A percentile compares a stretch with the other conserved stretches of the same genome.
Evolutionary conservation across 441 rosid genomes (phyloP).

Genomic region (Theobroma grandiflorum): DNA sequence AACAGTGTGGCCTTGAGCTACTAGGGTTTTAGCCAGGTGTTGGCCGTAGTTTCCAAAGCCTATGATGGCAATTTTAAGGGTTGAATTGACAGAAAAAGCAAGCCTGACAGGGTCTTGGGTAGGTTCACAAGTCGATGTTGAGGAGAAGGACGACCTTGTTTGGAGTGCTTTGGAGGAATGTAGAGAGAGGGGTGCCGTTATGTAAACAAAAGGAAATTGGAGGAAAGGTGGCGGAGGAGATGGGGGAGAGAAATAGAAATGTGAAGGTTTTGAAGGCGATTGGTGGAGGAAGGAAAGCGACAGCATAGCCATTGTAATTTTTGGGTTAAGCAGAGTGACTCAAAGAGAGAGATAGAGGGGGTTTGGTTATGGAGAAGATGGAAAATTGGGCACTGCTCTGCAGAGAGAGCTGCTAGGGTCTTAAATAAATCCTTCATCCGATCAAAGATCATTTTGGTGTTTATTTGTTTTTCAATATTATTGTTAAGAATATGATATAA

Average conservation of each 20-base stretch:
- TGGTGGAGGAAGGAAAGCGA: neutral
- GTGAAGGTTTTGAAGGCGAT: neutral
- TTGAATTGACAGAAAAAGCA: neutral
- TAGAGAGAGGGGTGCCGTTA: neutral
- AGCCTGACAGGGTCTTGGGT: neutral
- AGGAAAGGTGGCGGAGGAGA: neutral
- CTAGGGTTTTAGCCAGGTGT: constrained; percentile 62
- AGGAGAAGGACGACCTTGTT: neutral
- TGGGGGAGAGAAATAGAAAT: neutral
- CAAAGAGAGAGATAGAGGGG: too few relatives aligned
- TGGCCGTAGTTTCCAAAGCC: constrained; percentile 79
- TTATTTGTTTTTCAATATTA: too few relatives aligned
- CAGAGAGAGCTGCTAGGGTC: too few relatives aligned
- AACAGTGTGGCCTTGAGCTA: constrained; percentile 68
- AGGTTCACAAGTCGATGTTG: neutral
- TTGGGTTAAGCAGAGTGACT: too few relatives aligned
- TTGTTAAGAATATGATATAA: too few relatives aligned
- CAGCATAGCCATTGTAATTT: neutral
- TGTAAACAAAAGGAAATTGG: neutral
- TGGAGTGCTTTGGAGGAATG: neutral
- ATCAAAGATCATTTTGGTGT: too few relatives aligned
- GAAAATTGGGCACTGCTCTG: too few relatives aligned
- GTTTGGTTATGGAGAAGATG: too few relatives aligned
- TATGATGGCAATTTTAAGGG: constrained; percentile 56
- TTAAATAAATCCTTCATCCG: too few relatives aligned